Percentiles rank a stretch among this genome's conserved stretches.
Conservation (phyloP, 1,284 basidiomycete species). For the Cryptococcus wingfieldii region DNA sequence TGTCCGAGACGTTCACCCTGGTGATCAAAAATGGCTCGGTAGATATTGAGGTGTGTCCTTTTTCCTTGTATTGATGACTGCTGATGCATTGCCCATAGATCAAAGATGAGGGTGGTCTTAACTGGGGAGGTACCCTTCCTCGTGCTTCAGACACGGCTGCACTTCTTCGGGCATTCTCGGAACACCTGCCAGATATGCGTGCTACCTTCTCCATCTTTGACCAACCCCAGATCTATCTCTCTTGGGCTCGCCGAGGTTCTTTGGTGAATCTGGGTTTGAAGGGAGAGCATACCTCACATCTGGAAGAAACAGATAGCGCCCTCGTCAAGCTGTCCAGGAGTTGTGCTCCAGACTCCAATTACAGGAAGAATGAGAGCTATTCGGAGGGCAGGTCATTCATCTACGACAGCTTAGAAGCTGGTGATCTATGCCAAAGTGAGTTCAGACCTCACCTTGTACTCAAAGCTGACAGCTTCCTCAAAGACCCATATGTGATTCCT, state of each 20-base stretch:
- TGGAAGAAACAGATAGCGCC: conserved; percentile 39
- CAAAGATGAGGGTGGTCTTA: conserved; percentile 33
- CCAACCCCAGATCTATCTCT: conserved; percentile 51
- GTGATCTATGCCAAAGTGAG: conserved; percentile 45
- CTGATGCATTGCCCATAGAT: conserved; percentile 21
- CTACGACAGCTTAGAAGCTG: conserved; percentile 41
- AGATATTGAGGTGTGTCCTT: conserved; percentile 28
- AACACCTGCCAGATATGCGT: conserved; percentile 44
- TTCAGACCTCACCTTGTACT: not conserved
- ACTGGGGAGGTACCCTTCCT: conserved; percentile 41
- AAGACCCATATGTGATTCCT: conserved; percentile 46
- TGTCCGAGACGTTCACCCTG: conserved; percentile 43
- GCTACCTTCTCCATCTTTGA: conserved; percentile 53
- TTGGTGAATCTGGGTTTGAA: conserved; percentile 47
- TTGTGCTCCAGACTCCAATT: conserved; percentile 42
- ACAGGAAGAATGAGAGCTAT: conserved; percentile 22
- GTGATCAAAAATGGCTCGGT: conserved; percentile 33
- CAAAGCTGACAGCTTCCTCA: not conserved
- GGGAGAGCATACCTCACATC: conserved; percentile 43
- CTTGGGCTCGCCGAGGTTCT: conserved; percentile 45
- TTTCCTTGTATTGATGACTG: not conserved
- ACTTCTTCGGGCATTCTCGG: conserved; percentile 35
- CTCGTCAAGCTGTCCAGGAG: conserved; percentile 33
- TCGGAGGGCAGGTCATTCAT: conserved; percentile 36
- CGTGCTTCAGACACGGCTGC: conserved; percentile 17